Conservation (phyloP, 139 green algal species). For the Ettlia oleoabundans region DNA sequence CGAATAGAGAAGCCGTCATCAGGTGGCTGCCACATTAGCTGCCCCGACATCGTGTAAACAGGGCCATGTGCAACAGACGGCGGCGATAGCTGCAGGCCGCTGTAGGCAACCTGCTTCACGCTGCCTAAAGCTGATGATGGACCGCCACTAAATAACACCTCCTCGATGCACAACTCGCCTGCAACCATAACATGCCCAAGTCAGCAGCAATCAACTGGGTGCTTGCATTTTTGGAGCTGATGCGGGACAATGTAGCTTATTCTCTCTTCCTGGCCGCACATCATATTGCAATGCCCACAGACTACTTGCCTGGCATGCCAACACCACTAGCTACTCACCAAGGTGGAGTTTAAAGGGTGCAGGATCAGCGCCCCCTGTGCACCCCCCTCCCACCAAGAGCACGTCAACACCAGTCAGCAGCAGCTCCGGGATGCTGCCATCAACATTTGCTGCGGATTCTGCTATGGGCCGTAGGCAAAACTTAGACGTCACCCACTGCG, state of each 20-base stretch:
- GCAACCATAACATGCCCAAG: too few species aligned
- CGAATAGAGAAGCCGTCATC: not conserved
- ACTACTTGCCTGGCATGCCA: too few species aligned
- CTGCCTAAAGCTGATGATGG: not conserved
- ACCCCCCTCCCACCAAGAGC: not conserved
- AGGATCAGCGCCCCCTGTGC: not conserved
- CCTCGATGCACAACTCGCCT: constrained; percentile 28
- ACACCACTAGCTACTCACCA: not conserved
- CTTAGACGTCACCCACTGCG: too few species aligned
- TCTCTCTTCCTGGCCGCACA: too few species aligned
- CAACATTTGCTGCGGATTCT: not conserved
- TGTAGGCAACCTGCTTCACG: not conserved
- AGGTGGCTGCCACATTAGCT: not conserved
- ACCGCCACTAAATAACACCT: not conserved
- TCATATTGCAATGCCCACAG: too few species aligned
- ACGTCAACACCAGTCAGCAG: not conserved
- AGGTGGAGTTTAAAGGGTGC: not conserved
- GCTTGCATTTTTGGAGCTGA: too few species aligned
- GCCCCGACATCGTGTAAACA: not conserved
- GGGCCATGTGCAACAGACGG: not conserved
- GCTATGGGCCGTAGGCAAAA: not conserved
- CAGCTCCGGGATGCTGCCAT: too few species aligned
- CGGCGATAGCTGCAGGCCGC: not conserved
- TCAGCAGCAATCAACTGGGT: too few species aligned
- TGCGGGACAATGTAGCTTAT: too few species aligned